Evolutionary conservation across 345 rosid species (phyloP).

Genomic region (Eutrema yunnanense): DNA sequence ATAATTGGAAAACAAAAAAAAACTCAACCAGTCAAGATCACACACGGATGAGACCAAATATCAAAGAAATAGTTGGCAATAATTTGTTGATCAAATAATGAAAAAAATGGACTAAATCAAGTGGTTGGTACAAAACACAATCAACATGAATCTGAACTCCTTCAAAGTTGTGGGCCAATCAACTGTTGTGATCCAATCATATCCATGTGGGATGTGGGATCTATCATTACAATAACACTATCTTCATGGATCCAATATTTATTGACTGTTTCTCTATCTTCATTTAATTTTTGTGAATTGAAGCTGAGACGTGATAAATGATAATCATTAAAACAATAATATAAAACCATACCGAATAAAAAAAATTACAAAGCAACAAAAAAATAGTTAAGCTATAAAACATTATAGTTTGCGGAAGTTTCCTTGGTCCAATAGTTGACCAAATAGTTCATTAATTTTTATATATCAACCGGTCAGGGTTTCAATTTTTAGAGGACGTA

Average conservation of each 20-base stretch:
- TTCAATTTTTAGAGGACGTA: too few species aligned
- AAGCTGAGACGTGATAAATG: too few species aligned
- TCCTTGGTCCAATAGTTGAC: too few species aligned
- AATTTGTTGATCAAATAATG: neutral
- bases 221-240: constrained; percentile 20
- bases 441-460: too few species aligned
- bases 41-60: constrained; percentile 20
- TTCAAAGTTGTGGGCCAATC: constrained; percentile 27
- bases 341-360: too few species aligned
- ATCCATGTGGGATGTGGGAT: constrained; percentile 32
- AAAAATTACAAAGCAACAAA: too few species aligned
- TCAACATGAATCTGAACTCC: constrained; percentile 29
- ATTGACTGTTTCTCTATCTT: neutral
- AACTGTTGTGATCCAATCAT: constrained; percentile 30
- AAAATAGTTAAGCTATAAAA: too few species aligned
- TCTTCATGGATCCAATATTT: neutral
- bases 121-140: constrained; percentile 33
- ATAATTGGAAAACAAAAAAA: neutral
- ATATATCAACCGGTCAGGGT: too few species aligned
- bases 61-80: constrained; percentile 17
- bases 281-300: neutral
- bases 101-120: neutral
- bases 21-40: constrained; percentile 9
- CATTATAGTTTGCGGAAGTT: too few species aligned
- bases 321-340: too few species aligned